A percentile compares a stretch with the other conserved stretches of the same genome.
phyloP scores from a whole-genome alignment of 2,329 filamentous ascomycete species.

The Endoconidiophora laricicola region DNA sequence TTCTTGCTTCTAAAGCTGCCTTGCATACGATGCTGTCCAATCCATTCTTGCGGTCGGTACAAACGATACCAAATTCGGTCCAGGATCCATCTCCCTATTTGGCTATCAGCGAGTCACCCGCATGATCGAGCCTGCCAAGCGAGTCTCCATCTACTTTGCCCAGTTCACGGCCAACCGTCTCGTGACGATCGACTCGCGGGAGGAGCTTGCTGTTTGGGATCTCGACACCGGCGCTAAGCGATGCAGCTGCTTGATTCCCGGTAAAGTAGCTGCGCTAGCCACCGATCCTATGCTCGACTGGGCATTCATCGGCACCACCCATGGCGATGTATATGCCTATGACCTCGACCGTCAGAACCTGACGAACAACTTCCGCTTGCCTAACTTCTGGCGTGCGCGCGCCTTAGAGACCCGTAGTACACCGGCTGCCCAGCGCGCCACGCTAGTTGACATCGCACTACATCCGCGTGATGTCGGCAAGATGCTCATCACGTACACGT shows the following conservation, averaged over 20 bases:
- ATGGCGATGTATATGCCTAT: slow-evolving; percentile 78
- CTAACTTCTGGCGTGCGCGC: slow-evolving; percentile 69
- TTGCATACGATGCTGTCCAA: slow-evolving; percentile 87
- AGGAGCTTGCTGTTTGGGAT: slow-evolving; percentile 74
- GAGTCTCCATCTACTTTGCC: slow-evolving; percentile 57
- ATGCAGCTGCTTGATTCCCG: slow-evolving; percentile 58
- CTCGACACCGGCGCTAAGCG: slow-evolving; percentile 51
- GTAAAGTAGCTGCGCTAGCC: slow-evolving; percentile 54
- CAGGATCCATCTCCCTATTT: slow-evolving; percentile 76
- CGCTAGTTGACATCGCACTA: slow-evolving; percentile 63
- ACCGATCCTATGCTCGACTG: slow-evolving; percentile 89
- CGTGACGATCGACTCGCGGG: slow-evolving; percentile 67
- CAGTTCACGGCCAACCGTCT: slow-evolving; percentile 80
- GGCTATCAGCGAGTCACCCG: slow-evolving; percentile 69
- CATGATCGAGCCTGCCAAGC: slow-evolving; percentile 51
- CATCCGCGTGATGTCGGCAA: slow-evolving; percentile 88
- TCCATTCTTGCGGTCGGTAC: slow-evolving; percentile 87
- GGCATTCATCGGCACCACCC: slow-evolving; percentile 68
- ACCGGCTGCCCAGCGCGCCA: slow-evolving; percentile 16
- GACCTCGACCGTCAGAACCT: slow-evolving; percentile 71
- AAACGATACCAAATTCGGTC: slow-evolving; percentile 68
- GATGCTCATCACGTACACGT: slow-evolving; percentile 74
- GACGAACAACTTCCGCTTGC: slow-evolving; percentile 55
- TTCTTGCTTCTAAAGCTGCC: slow-evolving; percentile 43
- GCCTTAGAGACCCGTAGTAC: slow-evolving; percentile 45